Conservation (phyloP, 2,329 filamentous ascomycete species). For the Parafenestella ontariensis region DNA sequence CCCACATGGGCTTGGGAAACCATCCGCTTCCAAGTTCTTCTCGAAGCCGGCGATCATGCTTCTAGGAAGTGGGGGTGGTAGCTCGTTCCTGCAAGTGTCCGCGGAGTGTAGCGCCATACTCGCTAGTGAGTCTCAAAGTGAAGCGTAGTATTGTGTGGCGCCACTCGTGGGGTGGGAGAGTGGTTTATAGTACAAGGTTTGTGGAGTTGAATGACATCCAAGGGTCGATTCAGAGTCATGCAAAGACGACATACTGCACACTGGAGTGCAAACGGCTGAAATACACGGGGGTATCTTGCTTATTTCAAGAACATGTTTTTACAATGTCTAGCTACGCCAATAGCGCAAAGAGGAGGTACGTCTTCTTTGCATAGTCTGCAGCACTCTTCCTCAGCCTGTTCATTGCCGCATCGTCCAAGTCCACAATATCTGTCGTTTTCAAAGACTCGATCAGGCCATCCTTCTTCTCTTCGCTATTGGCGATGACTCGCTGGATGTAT, state of each 20-base stretch:
- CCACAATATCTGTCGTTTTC: constrained; percentile 52
- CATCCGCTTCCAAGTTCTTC: background rate
- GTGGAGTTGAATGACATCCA: too few relatives aligned
- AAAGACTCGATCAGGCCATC: constrained; percentile 6
- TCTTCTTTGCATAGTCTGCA: constrained; percentile 82
- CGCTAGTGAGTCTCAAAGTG: too few relatives aligned
- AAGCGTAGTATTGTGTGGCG: too few relatives aligned
- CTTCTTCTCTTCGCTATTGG: constrained; percentile 1
- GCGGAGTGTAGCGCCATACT: background rate
- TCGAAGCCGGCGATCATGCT: background rate
- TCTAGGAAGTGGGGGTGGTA: background rate
- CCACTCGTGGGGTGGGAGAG: too few relatives aligned
- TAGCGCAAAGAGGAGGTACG: constrained; percentile 80
- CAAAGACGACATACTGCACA: background rate
- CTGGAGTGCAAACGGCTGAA: background rate
- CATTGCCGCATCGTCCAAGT: constrained; percentile 56
- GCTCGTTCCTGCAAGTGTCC: background rate
- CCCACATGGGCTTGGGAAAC: background rate
- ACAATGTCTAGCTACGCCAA: constrained; percentile 52
- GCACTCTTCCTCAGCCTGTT: constrained; percentile 68
- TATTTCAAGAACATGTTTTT: background rate
- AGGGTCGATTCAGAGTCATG: too few relatives aligned
- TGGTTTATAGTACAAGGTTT: too few relatives aligned
- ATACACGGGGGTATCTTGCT: background rate
- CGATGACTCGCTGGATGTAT: constrained; percentile 50